Base-by-base conservation (phyloP, 306 rosid species). In the Lathyrus aphaca region DNA sequence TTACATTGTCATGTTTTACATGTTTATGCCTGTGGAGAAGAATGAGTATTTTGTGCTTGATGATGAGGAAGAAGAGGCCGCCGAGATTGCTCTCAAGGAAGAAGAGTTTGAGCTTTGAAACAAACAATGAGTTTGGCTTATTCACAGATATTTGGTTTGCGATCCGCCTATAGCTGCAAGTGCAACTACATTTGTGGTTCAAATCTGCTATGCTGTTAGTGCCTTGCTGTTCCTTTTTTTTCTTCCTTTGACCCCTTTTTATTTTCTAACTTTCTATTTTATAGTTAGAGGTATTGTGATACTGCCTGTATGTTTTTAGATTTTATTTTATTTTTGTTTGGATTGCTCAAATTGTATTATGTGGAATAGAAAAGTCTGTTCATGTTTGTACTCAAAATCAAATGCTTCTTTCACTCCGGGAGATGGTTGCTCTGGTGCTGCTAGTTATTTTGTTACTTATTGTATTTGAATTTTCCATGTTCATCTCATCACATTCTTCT, bases 1-100 rank as follows among this genome's bases (percentile, higher is more conserved):
- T 68, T 91, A 88, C 30, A 13, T 75, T 50, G 80, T 91, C 56
- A 88, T 91, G 88, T 91, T 91, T 82, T 85, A 91, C 61, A 91
- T 91, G 97, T 91, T 91, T 59, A 85, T 90, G 81, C 97, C 97
- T 5, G 93, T 83, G 66, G 96, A 86, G 87, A 85, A 62, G 49
- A 76, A 76, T 39, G 70, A 91, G 78, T 91, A 91, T 85, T 87
- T 91, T 18, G 82, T 79, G 46, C 86, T 91, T 3, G 97, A 91
- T 10, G 96, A 89, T 64, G 96, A 89, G 76, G 97, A 91, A 38
- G 96, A 91, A 69, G 97, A 91, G 82, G 96, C 96, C 0, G 97
- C 96, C 0, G 97, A 91, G 78, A 42, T 86, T 76, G 96, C 93
- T 16, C 94, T 91, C 16, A 83, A 70, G 82, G 91, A 86, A 17